A percentile compares a stretch with the other conserved stretches of the same genome.
Evolutionary conservation across 1,284 basidiomycete genomes (phyloP).

Genomic region (Thecaphora thlaspeos): DNA sequence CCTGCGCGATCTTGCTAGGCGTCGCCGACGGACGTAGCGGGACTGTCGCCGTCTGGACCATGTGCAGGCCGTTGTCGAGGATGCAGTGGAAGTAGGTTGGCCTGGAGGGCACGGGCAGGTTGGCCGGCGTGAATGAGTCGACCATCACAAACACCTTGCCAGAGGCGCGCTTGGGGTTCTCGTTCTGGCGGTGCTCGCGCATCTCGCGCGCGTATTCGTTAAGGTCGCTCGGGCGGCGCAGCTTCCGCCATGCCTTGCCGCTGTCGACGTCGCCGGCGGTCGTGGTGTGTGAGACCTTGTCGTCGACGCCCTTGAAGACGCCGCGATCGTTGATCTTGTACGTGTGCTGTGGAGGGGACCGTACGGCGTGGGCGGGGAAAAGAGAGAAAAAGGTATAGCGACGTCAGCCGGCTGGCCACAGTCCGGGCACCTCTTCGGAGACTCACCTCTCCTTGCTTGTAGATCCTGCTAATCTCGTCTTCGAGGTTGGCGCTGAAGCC

Average conservation of each 20-base stretch:
- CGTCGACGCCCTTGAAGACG: conserved; percentile 38
- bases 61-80: conserved; percentile 94
- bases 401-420: too few species aligned
- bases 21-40: conserved; percentile 64
- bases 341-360: conserved; percentile 57
- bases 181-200: conserved; percentile 72
- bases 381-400: too few species aligned
- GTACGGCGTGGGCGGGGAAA: too few species aligned
- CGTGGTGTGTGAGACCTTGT: conserved; percentile 67
- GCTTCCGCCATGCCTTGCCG: conserved; percentile 81
- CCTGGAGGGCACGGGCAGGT: conserved; percentile 57
- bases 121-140: conserved; percentile 51
- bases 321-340: conserved; percentile 60
- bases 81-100: conserved; percentile 79
- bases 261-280: conserved; percentile 75
- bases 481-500: conserved; percentile 46
- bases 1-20: conserved; percentile 73
- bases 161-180: conserved; percentile 73
- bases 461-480: conserved; percentile 47
- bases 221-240: conserved; percentile 89
- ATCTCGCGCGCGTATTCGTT: conserved; percentile 90
- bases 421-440: too few species aligned
- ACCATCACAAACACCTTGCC: conserved; percentile 88
- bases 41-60: conserved; percentile 84
- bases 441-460: conserved; percentile 35